phyloP scores from a whole-genome alignment of 2,329 filamentous ascomycete species.

The Chrysoporthe cubensis region DNA sequence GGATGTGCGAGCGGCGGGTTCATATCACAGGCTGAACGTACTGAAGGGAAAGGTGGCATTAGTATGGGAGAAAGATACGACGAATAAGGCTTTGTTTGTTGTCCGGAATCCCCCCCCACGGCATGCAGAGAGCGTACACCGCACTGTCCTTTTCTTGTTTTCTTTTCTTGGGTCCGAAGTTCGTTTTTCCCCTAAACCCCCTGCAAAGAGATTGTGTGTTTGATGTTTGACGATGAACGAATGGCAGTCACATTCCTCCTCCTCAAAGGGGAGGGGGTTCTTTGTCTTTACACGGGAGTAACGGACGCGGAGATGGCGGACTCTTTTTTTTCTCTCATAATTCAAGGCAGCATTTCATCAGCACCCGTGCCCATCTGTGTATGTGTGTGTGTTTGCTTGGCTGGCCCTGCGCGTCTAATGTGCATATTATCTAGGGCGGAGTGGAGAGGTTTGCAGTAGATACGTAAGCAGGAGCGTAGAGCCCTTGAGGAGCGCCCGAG shows the following conservation, averaged over 20 bases:
- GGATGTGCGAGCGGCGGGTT: neutral
- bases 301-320: conserved; percentile 5
- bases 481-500: too few relatives aligned
- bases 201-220: conserved; percentile 12
- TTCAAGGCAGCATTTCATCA: conserved; percentile 5
- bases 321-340: neutral
- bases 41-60: neutral
- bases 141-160: conserved; percentile 21
- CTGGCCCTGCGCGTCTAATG: too few relatives aligned
- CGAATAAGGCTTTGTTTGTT: conserved; percentile 1
- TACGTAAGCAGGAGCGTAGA: too few relatives aligned
- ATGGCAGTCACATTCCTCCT: conserved; percentile 21
- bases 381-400: neutral
- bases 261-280: neutral
- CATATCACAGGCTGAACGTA: conserved; percentile 10
- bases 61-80: conserved; percentile 9
- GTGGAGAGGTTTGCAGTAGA: too few relatives aligned
- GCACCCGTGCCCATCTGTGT: neutral
- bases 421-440: too few relatives aligned
- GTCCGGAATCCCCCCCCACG: conserved; percentile 16
- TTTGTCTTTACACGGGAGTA: conserved; percentile 14
- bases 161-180: conserved; percentile 1
- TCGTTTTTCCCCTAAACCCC: neutral
- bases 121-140: conserved; percentile 25
- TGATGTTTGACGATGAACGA: conserved; percentile 27